Evolutionary conservation across 371 early-diverging fungal species (phyloP), one percentile per base, ranked within the genome.

Genomic region (Zopfochytrium polystomum): DNA sequence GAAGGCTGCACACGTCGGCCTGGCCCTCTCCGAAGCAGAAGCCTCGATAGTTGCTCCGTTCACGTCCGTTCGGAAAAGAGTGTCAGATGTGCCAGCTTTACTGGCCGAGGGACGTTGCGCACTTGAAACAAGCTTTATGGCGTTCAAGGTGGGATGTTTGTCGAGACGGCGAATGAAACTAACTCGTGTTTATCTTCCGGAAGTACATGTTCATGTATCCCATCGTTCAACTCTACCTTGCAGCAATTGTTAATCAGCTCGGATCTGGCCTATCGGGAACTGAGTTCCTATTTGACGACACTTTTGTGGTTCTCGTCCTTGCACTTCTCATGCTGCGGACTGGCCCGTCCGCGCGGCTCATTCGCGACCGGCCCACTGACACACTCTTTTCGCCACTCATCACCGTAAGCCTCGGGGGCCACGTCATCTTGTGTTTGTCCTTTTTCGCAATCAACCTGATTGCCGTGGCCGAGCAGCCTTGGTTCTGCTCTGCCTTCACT

Each of bases 1-100:
- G 51, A 84, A 87, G 45, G 89, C 87, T 44, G 91, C 93, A 23
- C 90, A 92, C 65, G 92, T 91, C 6, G 93, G 95, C 33, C 35
- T 95, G 1, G 89, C 93, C 46, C 74, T 95, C 29, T 86, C 89
- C 1, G 84, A 87, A 56, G 85, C 90, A 18, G 91, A 90, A 70
- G 65, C 90, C 1, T 88, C 85, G 25, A 81, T 93, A 30, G 90
- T 89, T 3, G 85, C 91, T 18, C 89, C 88, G 27, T 95, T 93
- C 74, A 85, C 86, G n/a, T 80, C 84, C 9, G 76, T 76, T 15
- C 60, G 75, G 44, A 79, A 82, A 55, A 78, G 79, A 11, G 68
- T 88, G 18, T 69, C 75, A 63, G 80, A 85, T 63, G 84, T 84
- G 58, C 84, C 87, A 22, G 75, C 79, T 52, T 75, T 90, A 3